These are phyloP conservation scores for Juglanconis sp. DNA, from an alignment of 2,329 filamentous ascomycete genomes.

Conservation along the genomic window DNA sequence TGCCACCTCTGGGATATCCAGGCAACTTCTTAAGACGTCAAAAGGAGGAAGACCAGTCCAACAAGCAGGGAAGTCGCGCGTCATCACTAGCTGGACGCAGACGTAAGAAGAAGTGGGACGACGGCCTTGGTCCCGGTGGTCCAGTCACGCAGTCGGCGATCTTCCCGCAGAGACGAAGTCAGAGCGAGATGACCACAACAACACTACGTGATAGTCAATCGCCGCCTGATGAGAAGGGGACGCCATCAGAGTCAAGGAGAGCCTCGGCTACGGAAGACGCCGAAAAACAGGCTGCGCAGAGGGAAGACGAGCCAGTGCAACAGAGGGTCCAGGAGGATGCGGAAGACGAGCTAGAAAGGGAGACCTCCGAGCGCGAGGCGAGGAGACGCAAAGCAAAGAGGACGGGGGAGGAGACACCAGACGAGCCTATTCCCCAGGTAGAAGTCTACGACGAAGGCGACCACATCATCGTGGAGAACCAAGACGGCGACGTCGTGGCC, in stretches of 20 bases:
- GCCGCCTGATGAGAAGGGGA: slow-evolving; percentile 23
- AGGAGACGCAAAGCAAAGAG: slow-evolving; percentile 8
- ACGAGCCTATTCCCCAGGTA: slow-evolving; percentile 31
- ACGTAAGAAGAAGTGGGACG: slow-evolving; percentile 66
- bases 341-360: slow-evolving; percentile 29
- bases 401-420: not conserved
- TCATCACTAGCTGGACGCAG: slow-evolving; percentile 60
- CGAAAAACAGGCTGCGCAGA: slow-evolving; percentile 23
- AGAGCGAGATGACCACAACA: slow-evolving; percentile 22
- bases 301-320: slow-evolving; percentile 3
- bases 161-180: slow-evolving; percentile 55
- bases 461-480: slow-evolving; percentile 77
- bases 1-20: slow-evolving; percentile 69
- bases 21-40: slow-evolving; percentile 79
- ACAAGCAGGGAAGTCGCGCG: slow-evolving; percentile 51
- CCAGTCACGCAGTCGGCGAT: slow-evolving; percentile 90
- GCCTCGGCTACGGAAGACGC: slow-evolving; percentile 21
- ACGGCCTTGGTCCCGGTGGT: slow-evolving; percentile 74
- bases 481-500: slow-evolving; percentile 80
- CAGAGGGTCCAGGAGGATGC: slow-evolving; percentile 20
- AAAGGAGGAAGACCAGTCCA: slow-evolving; percentile 68
- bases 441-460: slow-evolving; percentile 80
- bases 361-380: slow-evolving; percentile 16
- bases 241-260: slow-evolving; percentile 20
- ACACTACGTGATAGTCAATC: slow-evolving; percentile 18